These are phyloP conservation scores for Apophysomyces variabilis DNA, from an alignment of 371 early-diverging fungal genomes.

Conservation along the genomic window DNA sequence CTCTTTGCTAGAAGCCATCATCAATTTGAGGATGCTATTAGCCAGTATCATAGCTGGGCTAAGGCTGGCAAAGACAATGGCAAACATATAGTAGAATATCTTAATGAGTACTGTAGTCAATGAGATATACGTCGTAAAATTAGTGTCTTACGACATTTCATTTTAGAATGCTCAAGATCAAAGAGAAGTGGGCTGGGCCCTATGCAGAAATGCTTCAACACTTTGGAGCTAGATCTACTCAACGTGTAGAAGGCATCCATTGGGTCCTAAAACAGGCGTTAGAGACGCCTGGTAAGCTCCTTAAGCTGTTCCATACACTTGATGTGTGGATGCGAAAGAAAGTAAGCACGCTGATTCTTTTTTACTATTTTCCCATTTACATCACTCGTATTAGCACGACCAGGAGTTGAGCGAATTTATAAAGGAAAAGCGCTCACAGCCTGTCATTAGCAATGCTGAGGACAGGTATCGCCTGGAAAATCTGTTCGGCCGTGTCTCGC, in stretches of 20 bases:
- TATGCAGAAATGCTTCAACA: constrained; percentile 11
- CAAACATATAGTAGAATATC: too few relatives aligned
- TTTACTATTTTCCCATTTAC: background rate
- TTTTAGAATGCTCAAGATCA: background rate
- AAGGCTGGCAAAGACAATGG: too few relatives aligned
- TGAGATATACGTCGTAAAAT: too few relatives aligned
- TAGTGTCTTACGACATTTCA: too few relatives aligned
- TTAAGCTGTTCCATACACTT: background rate
- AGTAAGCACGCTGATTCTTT: background rate
- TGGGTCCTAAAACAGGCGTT: constrained; percentile 2
- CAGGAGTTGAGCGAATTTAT: background rate
- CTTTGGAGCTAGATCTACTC: constrained; percentile 16
- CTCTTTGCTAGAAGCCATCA: background rate
- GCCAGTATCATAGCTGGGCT: background rate
- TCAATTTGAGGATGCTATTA: background rate
- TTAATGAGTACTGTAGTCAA: too few relatives aligned
- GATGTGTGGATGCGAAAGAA: background rate
- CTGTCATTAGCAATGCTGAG: background rate
- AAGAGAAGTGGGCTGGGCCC: constrained; percentile 14
- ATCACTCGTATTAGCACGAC: background rate
- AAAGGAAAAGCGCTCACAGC: background rate
- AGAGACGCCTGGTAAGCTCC: background rate
- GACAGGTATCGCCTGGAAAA: background rate
- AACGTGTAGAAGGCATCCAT: constrained; percentile 15
- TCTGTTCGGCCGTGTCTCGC: background rate